Evolutionary conservation across 805 yeast genomes (phyloP), one percentile per base, ranked within the genome.

Genomic region (Candida xiaguanensis): DNA sequence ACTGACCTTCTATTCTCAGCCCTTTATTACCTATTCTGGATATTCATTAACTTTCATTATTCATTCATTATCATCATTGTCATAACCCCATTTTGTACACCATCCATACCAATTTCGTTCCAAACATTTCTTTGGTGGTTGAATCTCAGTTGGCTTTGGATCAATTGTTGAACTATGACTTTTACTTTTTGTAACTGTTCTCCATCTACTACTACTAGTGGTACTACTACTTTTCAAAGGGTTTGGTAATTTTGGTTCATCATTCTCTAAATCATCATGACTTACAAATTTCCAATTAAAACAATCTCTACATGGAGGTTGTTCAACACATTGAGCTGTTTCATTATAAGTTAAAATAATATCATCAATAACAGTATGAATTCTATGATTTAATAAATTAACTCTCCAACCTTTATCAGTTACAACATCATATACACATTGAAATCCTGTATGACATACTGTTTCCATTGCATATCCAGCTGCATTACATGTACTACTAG

Each of bases 381-480:
- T 87, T 31, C 96, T 71, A 60, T 93, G 99, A 59, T 91, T 88
- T 46, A 85, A 70, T 59, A 93, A 64, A 51, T 83, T 88, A 12
- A 90, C 90, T 53, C 79, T 82, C 96, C 97, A 91, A 2, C 97
- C 97, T 47, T 75, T 66, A 50, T 93, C 98, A 3, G 75, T 73
- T 9, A 90, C 96, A 8, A 84, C 90, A 53, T 93, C 98, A 62
- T 91, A 93, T 20, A 82, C 73, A 59, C 98, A 93, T 39, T 78
- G 78, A 56, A 74, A 75, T 0, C 98, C 99, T 0, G 95, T 76
- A 58, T 93, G 99, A 57, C 99, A 93, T 33, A 82, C 82, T 0
- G 96, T 82, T 54, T 93, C 99, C 96, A 93, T 82, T 8, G 98
- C 99, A 59, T 88, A 93, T 0, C 99, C 99, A 1, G 86, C 96